phyloP scores from a whole-genome alignment of 1,284 basidiomycete species.

The Heterobasidion parviporum region DNA sequence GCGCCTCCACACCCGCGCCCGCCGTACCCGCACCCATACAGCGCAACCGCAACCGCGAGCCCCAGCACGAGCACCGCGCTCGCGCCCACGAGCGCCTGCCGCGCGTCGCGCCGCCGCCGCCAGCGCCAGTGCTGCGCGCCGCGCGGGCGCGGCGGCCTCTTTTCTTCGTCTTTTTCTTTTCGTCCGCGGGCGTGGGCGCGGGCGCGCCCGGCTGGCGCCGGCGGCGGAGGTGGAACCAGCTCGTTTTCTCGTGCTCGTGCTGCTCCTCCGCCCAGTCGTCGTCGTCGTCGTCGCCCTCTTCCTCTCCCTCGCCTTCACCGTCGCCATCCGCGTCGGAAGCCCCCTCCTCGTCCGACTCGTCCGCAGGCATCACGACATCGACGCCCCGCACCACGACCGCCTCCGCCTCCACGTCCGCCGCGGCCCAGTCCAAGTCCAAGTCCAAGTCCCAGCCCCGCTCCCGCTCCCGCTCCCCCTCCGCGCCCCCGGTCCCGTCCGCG shows the following conservation, averaged over 20 bases:
- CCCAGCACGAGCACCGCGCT: slow-evolving; percentile 59
- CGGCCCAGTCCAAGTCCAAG: no score
- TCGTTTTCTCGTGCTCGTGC: neutral
- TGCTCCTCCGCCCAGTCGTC: neutral
- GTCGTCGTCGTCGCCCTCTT: no score
- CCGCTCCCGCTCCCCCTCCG: slow-evolving; percentile 39
- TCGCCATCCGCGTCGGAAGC: slow-evolving; percentile 12
- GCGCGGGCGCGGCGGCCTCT: slow-evolving; percentile 11
- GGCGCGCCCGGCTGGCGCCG: neutral
- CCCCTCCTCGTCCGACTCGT: slow-evolving; percentile 12
- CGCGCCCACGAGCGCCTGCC: slow-evolving; percentile 43
- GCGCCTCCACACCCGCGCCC: slow-evolving; percentile 3
- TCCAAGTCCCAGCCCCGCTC: no score
- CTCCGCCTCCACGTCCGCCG: slow-evolving; percentile 22
- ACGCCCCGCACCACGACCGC: neutral
- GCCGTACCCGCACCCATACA: slow-evolving; percentile 36
- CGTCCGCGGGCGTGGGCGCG: slow-evolving; percentile 1
- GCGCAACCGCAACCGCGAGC: slow-evolving; percentile 56
- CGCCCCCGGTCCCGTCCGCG: slow-evolving; percentile 56
- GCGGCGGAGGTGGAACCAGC: neutral
- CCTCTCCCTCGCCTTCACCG: slow-evolving; percentile 12
- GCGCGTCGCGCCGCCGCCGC: slow-evolving; percentile 17
- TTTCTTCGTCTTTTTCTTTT: slow-evolving; percentile 14
- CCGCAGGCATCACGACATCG: slow-evolving; percentile 22
- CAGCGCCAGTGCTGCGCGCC: slow-evolving; percentile 15